Evolutionary conservation across 306 rosid genomes (phyloP), one percentile per base, ranked within the genome.

Genomic region (Lithocarpus polystachyus): DNA sequence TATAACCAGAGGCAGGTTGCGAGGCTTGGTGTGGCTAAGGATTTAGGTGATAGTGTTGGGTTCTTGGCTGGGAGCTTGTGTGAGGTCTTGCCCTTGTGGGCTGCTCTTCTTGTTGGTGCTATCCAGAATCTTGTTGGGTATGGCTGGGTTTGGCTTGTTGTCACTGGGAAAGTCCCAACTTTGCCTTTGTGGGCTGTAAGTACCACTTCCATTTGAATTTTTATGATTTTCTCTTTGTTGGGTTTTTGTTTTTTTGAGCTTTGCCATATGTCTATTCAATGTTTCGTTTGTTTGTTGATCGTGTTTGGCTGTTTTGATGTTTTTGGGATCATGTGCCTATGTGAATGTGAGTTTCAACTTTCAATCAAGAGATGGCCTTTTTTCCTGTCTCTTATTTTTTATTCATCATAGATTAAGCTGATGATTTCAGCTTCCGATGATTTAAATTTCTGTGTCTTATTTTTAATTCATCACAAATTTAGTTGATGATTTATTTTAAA

Each of bases 171-270:
- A 79, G 79, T 83, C 65, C 86, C 98, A 0, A 52, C 72, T 72
- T 64, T 91, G 70, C 95, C 97, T 83, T 76, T 92, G 68, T 92
- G 98, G 98, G 97, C 91, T 35, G 98, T 92, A 48, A 92, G 97
- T 89, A 54, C 62, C 43, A 13, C 12, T 48, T n/a, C 1, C 28
- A 12, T 29, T 77, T 45, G 29, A 18, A 29, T 53, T 23, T 62
- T 68, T 74, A n/a, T 45, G 64, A n/a, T 18, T 56, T 35, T 31
- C 65, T 5, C 9, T 26, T 52, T 3, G 45, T 40, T 40, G 45
- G 45, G 45, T 40, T 48, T 48, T 48, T 12, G 53, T 48, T 48
- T 48, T 17, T 48, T 48, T 48, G 53, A 48, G 17, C 4, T 48
- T 48, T 48, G 53, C 17, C 45, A 40, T 40, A 8, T 40, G 45